These are phyloP conservation scores for Pochonia chlamydosporia DNA, from an alignment of 2,329 filamentous ascomycete species.

Conservation along the genomic window DNA sequence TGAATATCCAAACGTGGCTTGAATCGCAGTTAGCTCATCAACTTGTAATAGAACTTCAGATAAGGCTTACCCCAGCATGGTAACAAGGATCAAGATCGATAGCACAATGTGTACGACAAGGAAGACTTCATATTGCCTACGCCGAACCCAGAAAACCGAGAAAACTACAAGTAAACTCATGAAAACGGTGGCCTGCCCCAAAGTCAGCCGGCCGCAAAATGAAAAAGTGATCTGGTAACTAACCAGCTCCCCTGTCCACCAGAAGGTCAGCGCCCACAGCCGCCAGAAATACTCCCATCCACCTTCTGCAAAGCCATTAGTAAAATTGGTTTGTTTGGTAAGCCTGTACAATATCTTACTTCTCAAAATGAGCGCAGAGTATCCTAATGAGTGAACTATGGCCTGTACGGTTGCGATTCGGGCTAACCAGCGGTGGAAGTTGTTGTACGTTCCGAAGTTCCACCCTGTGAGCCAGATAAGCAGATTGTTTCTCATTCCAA, in stretches of 20 bases:
- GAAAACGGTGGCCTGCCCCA: constrained; percentile 36
- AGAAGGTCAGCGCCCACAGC: constrained; percentile 40
- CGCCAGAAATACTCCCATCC: constrained; percentile 27
- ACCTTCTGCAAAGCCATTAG: constrained; percentile 23
- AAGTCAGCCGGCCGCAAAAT: neutral
- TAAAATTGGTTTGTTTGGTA: accelerated
- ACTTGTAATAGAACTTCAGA: neutral
- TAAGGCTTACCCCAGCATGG: constrained; percentile 43
- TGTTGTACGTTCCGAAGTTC: constrained; percentile 61
- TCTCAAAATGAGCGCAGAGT: constrained; percentile 39
- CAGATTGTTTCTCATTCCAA: constrained; percentile 61
- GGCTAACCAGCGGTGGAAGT: constrained; percentile 63
- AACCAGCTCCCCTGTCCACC: constrained; percentile 43
- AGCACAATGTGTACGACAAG: constrained; percentile 45
- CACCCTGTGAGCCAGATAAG: constrained; percentile 63
- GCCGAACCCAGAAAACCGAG: constrained; percentile 47
- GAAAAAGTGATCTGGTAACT: neutral
- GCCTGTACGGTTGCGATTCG: constrained; percentile 57
- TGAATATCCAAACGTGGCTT: constrained; percentile 49
- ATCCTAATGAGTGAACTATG: constrained; percentile 56
- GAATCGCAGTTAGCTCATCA: constrained; percentile 7
- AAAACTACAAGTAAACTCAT: constrained; percentile 40
- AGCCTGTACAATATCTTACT: constrained; percentile 22
- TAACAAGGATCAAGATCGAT: constrained; percentile 41
- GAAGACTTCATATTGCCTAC: constrained; percentile 47